Conservation (phyloP, 192 early-diverging fungal species). For the Coemansia sp. region DNA sequence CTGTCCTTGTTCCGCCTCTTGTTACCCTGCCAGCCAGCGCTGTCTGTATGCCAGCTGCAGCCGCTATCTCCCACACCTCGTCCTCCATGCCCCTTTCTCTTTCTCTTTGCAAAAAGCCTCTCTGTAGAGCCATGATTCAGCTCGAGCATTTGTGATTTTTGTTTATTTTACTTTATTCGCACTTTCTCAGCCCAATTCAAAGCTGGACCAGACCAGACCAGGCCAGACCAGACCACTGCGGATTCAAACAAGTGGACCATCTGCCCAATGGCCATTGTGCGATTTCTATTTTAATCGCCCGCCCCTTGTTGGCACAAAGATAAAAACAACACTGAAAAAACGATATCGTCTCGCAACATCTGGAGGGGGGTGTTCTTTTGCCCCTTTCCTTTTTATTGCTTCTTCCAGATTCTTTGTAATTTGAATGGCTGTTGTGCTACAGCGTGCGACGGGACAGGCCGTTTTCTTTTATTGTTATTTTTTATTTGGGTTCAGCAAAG, state of each 20-base stretch:
- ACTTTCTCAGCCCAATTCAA: too few species aligned
- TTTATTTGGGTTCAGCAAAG: not conserved
- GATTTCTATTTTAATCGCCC: not conserved
- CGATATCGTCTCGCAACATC: not conserved
- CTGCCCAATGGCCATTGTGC: not conserved
- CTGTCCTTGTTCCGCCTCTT: not conserved
- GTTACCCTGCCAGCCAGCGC: too few species aligned
- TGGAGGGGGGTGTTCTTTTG: too few species aligned
- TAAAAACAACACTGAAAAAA: not conserved
- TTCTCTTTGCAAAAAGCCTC: not conserved
- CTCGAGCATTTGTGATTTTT: not conserved
- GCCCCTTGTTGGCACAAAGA: not conserved
- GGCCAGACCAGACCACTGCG: not conserved
- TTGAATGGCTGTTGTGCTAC: too few species aligned
- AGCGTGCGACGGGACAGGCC: too few species aligned
- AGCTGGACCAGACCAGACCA: not conserved
- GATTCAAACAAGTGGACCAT: not conserved
- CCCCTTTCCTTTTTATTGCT: not conserved
- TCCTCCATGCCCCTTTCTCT: not conserved
- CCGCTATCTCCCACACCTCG: not conserved
- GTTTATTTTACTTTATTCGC: not conserved
- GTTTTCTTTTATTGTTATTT: not conserved
- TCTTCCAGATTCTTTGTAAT: too few species aligned
- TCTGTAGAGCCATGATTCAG: not conserved
- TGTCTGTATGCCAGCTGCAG: too few species aligned